Evolutionary conservation across 768 basidiomycete genomes (phyloP), one percentile per base, ranked within the genome.

Genomic region (Amanita pallidorosea): DNA sequence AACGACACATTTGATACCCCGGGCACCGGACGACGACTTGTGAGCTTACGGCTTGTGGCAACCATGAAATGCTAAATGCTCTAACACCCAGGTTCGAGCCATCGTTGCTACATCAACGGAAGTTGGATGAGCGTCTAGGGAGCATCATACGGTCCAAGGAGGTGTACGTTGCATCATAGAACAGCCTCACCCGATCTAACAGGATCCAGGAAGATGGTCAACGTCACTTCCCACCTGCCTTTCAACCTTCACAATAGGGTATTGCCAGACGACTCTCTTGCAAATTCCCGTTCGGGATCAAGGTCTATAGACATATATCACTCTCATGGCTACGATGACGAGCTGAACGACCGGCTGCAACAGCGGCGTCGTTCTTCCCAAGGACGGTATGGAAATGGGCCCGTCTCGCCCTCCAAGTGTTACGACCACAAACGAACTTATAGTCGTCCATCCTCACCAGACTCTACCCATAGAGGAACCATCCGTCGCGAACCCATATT

Each of bases 201-300:
- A 27, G 35, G 29, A 20, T 34, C 15, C 61, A 85, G 82, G 29
- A 81, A 77, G 72, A 84, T 85, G 83, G 81, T 85, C 55, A 83
- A 83, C 51, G 74, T 85, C 12, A 73, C 74, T 50, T 75, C 78
- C 2, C 72, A 70, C 20, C 68, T 77, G 23, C 82, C 82, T 0
- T 84, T 85, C 65, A 77, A 79, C 58, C 67, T 83, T 53, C 75
- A 76, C 60, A 69, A 68, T 47, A 63, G 63, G 47, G 55, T 62
- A 12, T 47, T 54, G 25, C 54, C 61, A 4, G 58, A 63, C 7
- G 53, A 55, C 9, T 58, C 59, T 8, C 60, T 61, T 11, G 63
- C 66, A 13, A 48, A 57, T 4, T 66, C 68, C 22, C 58, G 62
- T 29, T 65, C 63, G 8, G 49, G 59, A 13, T 64, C 67, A 18